Conservation (phyloP, 2,329 filamentous ascomycete species). For the Shiraia sp. region DNA sequence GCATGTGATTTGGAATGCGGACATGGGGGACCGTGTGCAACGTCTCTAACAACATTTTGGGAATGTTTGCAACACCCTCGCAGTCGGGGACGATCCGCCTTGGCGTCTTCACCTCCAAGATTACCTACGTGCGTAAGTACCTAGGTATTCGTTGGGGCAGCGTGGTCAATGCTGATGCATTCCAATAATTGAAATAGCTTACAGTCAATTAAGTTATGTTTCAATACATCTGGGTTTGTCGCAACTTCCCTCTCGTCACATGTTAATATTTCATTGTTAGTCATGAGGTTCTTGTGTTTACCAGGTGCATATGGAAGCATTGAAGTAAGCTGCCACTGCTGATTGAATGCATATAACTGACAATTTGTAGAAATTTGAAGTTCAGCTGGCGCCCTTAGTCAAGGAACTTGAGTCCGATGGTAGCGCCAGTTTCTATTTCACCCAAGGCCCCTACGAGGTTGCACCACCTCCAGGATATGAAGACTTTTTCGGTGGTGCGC, state of each 20-base stretch:
- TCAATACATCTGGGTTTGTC: background rate
- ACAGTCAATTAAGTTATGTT: background rate
- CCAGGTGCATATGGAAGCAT: conserved; percentile 31
- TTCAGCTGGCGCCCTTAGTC: conserved; percentile 30
- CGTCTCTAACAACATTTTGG: too few species aligned
- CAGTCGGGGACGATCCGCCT: background rate
- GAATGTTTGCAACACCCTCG: background rate
- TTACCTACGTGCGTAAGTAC: too few species aligned
- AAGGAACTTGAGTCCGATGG: conserved; percentile 28
- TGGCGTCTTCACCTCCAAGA: background rate
- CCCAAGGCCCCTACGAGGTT: conserved; percentile 31
- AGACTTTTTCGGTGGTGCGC: conserved; percentile 33
- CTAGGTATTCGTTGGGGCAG: too few species aligned
- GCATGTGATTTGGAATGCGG: too few species aligned
- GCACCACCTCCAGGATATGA: conserved; percentile 28
- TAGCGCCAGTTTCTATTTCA: conserved; percentile 25
- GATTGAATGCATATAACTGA: background rate
- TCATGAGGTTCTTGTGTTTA: conserved; percentile 27
- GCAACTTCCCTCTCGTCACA: background rate
- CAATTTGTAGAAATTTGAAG: conserved; percentile 28
- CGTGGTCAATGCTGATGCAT: too few species aligned
- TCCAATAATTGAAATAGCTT: too few species aligned
- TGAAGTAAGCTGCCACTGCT: conserved; percentile 16
- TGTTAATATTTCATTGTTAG: conserved; percentile 1
- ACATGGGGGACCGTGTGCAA: too few species aligned